Conservation (phyloP, 2,329 filamentous ascomycete genomes). For the Parasarocladium wereldwijsianum region DNA sequence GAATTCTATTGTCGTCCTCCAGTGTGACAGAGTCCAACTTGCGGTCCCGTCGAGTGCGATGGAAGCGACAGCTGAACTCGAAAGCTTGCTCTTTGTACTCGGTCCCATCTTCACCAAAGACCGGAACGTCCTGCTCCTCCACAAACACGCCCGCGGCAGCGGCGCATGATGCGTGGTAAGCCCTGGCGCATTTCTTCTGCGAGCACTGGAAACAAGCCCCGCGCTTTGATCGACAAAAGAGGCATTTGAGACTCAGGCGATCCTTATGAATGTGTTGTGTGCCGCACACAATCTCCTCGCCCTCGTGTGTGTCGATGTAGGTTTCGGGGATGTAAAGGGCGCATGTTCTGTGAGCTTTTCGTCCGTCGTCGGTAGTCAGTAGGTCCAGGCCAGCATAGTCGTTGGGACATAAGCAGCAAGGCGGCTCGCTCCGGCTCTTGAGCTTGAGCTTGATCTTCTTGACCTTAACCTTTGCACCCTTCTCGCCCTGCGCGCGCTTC, state of each 20-base stretch:
- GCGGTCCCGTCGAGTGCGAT: constrained; percentile 74
- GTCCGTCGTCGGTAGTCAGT: constrained; percentile 75
- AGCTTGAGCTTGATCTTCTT: constrained; percentile 73
- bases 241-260: constrained; percentile 80
- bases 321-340: constrained; percentile 88
- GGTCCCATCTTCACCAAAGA: constrained; percentile 78
- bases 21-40: constrained; percentile 53
- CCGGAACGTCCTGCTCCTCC: constrained; percentile 71
- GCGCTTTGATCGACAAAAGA: constrained; percentile 85
- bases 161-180: constrained; percentile 92
- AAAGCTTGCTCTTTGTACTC: constrained; percentile 88
- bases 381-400: constrained; percentile 69
- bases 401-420: constrained; percentile 87
- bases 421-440: constrained; percentile 56
- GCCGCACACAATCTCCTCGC: constrained; percentile 61
- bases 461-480: constrained; percentile 36
- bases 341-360: constrained; percentile 77
- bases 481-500: constrained; percentile 19
- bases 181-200: constrained; percentile 80
- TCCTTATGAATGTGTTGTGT: constrained; percentile 72
- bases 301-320: constrained; percentile 60
- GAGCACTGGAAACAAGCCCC: constrained; percentile 98
- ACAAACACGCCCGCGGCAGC: constrained; percentile 84
- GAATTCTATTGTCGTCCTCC: constrained; percentile 55
- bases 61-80: constrained; percentile 89